Evolutionary conservation across 129 eudicot genomes (phyloP), one percentile per base, ranked within the genome.

Genomic region (Centrapalus pauciflorus): DNA sequence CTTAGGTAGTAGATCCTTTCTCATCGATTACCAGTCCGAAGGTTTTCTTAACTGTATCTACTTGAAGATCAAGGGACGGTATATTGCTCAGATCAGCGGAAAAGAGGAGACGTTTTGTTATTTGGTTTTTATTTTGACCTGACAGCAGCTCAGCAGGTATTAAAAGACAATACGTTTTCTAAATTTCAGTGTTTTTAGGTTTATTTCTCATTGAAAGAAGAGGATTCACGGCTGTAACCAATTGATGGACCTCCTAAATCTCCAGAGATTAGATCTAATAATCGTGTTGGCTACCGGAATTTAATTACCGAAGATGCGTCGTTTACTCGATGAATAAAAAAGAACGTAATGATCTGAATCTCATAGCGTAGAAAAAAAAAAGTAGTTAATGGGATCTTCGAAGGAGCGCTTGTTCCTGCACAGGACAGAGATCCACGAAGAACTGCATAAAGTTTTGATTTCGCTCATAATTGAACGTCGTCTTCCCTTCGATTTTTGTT

Each of bases 241-340:
- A 29, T 51, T 30, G 67, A 59, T 21, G 76, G 67, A 71, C 7
- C n/a, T 13, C 49, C 19, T 32, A 26, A 27, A 4, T 45, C 17
- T 64, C 7, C 40, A 68, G 64, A 24, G 73, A 68, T 68, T 46
- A 68, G 64, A 68, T 68, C 73, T 55, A n/a, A 60, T 25, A 35
- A 35, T 10, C 37, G 29, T 68, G 1, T 54, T 55, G 51, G 61
- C 30, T 24, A 33, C 25, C 50, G 67, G 76, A n/a, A 60, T 59
- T 19, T 59, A 34, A 16, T 59, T n/a, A 4, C 40, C 5, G 69
- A 71, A 54, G 73, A 68, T 68, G 45, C 64, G 40, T 68, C 12
- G 72, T 33, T 66, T 65, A 50, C 23, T 5, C 33, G 46, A 67
- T 50, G 54, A 16, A 0, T 59, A 34, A 23, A 20, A 19, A 66